Percentiles rank a stretch among this genome's conserved stretches.
phyloP scores from a whole-genome alignment of 352 stramenopile species.

The Peronospora tabacina region DNA sequence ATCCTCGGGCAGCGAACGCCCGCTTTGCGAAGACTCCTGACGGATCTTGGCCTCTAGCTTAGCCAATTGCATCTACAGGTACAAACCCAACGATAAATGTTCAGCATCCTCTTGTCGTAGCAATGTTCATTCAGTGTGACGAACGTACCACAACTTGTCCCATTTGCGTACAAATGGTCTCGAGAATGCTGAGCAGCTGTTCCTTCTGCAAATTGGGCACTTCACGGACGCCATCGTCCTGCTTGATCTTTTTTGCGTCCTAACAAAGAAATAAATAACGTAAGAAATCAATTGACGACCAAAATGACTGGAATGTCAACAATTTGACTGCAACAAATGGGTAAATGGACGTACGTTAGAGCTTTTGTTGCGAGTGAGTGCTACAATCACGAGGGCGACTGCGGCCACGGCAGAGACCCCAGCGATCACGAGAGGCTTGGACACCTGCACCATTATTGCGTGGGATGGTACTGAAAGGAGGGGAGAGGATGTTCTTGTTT shows the following conservation, averaged over 20 bases:
- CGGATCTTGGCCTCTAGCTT: slow-evolving; percentile 85
- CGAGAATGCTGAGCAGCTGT: slow-evolving; percentile 79
- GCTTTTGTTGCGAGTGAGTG: slow-evolving; percentile 33
- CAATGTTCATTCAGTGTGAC: not conserved
- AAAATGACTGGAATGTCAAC: not conserved
- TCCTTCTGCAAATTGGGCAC: slow-evolving; percentile 84
- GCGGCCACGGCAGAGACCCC: slow-evolving; percentile 55
- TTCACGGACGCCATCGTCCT: slow-evolving; percentile 54
- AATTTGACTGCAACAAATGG: not conserved
- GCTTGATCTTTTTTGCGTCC: slow-evolving; percentile 49
- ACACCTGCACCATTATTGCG: slow-evolving; percentile 63
- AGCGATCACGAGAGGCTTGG: slow-evolving; percentile 73
- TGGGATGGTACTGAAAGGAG: not conserved
- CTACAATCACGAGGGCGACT: slow-evolving; percentile 47
- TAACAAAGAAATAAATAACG: slow-evolving; percentile 5
- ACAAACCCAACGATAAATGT: not conserved
- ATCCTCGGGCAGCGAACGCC: slow-evolving; percentile 71
- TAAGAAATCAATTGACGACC: slow-evolving; percentile 1
- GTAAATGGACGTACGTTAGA: slow-evolving; percentile 31
- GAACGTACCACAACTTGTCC: slow-evolving; percentile 76
- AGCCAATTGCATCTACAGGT: slow-evolving; percentile 69
- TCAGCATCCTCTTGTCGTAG: not conserved
- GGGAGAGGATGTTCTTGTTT: slow-evolving; percentile 11
- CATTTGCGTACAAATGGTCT: slow-evolving; percentile 86
- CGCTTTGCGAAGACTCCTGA: slow-evolving; percentile 81